These are phyloP conservation scores for Arthrobotrys sphaeroides DNA, from an alignment of 2,329 filamentous ascomycete genomes.

Conservation along the genomic window DNA sequence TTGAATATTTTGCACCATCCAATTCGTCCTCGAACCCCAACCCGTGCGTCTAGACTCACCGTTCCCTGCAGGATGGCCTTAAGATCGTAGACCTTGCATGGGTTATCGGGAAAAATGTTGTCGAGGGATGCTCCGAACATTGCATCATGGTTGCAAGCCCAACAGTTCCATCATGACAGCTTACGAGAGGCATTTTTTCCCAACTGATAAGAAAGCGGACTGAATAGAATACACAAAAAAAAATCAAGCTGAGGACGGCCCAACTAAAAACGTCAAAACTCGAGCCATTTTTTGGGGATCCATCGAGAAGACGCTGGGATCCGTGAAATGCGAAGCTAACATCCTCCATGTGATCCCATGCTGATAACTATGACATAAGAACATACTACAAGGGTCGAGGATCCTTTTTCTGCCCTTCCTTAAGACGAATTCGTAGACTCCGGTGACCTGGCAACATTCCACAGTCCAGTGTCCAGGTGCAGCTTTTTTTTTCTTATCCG, in stretches of 20 bases:
- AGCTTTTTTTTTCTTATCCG: background rate
- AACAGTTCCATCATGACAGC: slow-evolving; percentile 8
- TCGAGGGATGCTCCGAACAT: slow-evolving; percentile 18
- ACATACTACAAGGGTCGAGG: background rate
- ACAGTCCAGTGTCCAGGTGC: background rate
- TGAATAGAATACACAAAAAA: background rate
- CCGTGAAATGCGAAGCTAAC: slow-evolving; percentile 7
- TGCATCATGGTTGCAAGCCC: slow-evolving; percentile 37
- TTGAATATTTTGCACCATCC: slow-evolving; percentile 14
- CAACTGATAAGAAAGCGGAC: slow-evolving; percentile 11
- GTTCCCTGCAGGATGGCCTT: slow-evolving; percentile 8
- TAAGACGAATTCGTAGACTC: slow-evolving; percentile 24
- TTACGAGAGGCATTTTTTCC: slow-evolving; percentile 32
- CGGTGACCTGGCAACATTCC: slow-evolving; percentile 29
- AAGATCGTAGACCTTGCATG: slow-evolving; percentile 17
- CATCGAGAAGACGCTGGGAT: background rate
- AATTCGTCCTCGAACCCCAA: slow-evolving; percentile 6
- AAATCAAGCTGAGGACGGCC: background rate
- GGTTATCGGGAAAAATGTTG: slow-evolving; percentile 8
- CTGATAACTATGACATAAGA: slow-evolving; percentile 38
- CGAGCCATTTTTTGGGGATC: background rate
- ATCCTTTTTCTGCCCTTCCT: background rate
- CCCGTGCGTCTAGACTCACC: slow-evolving; percentile 13
- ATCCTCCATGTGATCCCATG: slow-evolving; percentile 35
- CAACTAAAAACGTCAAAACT: background rate